A percentile compares a stretch with the other conserved stretches of the same genome.
These are phyloP conservation scores for Priceomyces fermenticarens DNA, from an alignment of 805 yeast species.

Conservation along the genomic window DNA sequence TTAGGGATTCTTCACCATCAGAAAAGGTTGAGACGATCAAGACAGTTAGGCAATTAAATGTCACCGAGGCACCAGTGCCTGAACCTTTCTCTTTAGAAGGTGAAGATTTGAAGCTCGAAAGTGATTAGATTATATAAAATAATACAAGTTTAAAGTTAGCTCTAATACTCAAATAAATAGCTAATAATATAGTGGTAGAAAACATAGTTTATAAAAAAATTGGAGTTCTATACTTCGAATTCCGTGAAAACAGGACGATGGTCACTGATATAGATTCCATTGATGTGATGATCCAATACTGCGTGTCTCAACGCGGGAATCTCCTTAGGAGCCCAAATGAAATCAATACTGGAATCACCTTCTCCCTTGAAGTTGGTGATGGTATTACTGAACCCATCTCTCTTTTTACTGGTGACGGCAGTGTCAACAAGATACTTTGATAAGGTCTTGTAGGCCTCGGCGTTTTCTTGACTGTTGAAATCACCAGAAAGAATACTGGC, in stretches of 20 bases:
- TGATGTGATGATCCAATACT: slow-evolving; percentile 26
- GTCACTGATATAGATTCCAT: slow-evolving; percentile 31
- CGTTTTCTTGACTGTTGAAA: slow-evolving; percentile 33
- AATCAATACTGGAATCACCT: slow-evolving; percentile 35
- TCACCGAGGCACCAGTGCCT: slow-evolving; percentile 72
- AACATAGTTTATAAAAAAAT: no score
- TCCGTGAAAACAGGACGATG: slow-evolving; percentile 33
- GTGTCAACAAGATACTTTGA: slow-evolving; percentile 15
- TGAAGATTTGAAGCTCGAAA: slow-evolving; percentile 46
- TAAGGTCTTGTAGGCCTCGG: slow-evolving; percentile 35
- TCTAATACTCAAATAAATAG: neutral
- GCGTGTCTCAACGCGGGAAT: slow-evolving; percentile 11
- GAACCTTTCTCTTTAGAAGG: slow-evolving; percentile 65
- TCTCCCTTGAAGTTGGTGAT: slow-evolving; percentile 37
- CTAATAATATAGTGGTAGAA: neutral
- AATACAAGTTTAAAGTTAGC: slow-evolving; percentile 1
- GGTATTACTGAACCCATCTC: slow-evolving; percentile 38
- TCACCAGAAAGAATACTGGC: slow-evolving; percentile 34
- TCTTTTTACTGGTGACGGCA: slow-evolving; percentile 25
- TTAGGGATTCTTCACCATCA: slow-evolving; percentile 60
- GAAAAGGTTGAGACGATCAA: slow-evolving; percentile 66
- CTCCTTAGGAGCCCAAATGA: slow-evolving; percentile 34
- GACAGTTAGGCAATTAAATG: slow-evolving; percentile 77
- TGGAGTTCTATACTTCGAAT: slow-evolving; percentile 3
- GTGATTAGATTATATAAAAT: slow-evolving; percentile 9